Conservation (phyloP, 306 rosid species). For the Astragalus glycyphyllos region DNA sequence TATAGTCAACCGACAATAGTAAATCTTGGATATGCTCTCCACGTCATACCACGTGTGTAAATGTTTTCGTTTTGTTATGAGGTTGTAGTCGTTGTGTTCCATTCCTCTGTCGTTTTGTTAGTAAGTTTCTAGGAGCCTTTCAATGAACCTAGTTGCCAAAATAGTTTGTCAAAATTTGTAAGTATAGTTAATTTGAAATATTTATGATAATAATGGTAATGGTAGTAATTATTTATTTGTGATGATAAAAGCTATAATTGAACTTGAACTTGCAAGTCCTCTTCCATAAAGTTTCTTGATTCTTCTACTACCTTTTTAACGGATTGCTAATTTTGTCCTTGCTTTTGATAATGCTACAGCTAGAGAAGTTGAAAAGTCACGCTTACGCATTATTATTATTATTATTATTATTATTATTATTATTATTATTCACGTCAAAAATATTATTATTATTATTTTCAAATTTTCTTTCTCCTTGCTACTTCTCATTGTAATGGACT, state of each 20-base stretch:
- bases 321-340: background rate
- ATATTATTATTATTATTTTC: no score
- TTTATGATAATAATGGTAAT: background rate
- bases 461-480: background rate
- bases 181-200: background rate
- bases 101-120: no score
- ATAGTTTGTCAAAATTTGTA: background rate
- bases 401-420: background rate
- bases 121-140: background rate
- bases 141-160: background rate
- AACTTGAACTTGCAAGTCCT: background rate
- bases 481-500: slow-evolving; percentile 2
- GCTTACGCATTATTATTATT: slow-evolving; percentile 26
- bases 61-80: no score
- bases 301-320: background rate
- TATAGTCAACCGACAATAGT: slow-evolving; percentile 12
- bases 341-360: slow-evolving; percentile 3
- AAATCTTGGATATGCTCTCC: background rate
- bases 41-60: slow-evolving; percentile 7
- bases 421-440: no score
- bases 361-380: slow-evolving; percentile 23
- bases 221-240: slow-evolving; percentile 13
- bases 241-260: background rate
- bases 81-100: background rate
- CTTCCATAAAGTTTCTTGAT: background rate